Percentiles rank a stretch among this genome's conserved stretches.
Conservation (phyloP, 1,139 yeast genomes). For the Scheffersomyces quercinus region DNA sequence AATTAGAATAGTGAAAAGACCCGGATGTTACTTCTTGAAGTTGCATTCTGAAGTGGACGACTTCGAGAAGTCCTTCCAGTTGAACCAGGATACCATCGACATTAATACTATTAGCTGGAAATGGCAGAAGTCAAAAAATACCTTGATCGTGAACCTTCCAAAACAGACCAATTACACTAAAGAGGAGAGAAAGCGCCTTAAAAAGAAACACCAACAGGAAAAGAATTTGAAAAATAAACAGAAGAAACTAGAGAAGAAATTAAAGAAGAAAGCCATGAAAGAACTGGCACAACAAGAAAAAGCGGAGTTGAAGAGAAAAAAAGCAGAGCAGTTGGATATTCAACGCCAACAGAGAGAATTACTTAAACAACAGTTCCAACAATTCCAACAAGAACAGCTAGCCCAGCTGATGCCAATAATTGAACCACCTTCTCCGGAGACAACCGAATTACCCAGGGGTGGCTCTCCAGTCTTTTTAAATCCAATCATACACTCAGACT, state of each 20-base stretch:
- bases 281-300: neutral
- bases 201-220: conserved; percentile 1
- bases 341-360: too few species aligned
- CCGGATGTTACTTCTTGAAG: neutral
- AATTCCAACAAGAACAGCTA: too few species aligned
- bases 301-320: neutral
- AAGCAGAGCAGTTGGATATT: too few species aligned
- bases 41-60: neutral
- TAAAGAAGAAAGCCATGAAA: conserved; percentile 2
- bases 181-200: neutral
- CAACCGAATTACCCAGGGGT: too few species aligned
- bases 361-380: too few species aligned
- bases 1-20: neutral
- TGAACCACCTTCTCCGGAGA: too few species aligned
- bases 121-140: neutral
- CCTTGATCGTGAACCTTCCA: neutral
- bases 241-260: conserved; percentile 4
- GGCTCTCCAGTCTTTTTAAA: too few species aligned
- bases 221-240: conserved; percentile 4
- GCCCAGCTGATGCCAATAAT: too few species aligned
- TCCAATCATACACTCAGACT: too few species aligned
- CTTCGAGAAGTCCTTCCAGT: neutral
- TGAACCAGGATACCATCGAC: neutral
- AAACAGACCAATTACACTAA: neutral
- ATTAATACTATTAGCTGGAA: neutral